Conservation (phyloP, 371 early-diverging fungal species). For the Mucor lusitanicus region DNA sequence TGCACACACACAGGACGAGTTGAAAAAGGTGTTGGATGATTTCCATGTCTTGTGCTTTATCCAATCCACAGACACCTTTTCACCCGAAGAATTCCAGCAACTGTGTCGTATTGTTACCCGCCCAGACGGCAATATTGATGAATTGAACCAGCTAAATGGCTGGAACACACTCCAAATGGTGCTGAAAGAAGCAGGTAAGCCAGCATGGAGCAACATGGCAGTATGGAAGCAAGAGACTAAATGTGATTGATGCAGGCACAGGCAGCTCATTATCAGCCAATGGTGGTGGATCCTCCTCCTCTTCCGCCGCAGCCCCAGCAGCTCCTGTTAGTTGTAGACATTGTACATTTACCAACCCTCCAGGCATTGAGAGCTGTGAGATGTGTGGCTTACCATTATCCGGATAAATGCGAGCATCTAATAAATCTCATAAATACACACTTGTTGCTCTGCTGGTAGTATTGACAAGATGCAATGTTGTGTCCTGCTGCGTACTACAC, state of each 20-base stretch:
- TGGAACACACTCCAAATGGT: constrained; percentile 84
- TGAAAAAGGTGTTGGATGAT: constrained; percentile 65
- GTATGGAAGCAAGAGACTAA: not conserved
- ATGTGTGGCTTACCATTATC: constrained; percentile 91
- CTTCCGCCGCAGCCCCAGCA: constrained; percentile 24
- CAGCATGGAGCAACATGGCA: no score
- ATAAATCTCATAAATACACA: no score
- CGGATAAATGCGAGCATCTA: constrained; percentile 17
- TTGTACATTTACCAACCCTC: constrained; percentile 90
- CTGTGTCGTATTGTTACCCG: constrained; percentile 56
- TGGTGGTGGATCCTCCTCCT: constrained; percentile 4
- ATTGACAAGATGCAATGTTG: no score
- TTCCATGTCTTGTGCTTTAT: constrained; percentile 85
- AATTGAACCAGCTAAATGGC: constrained; percentile 55
- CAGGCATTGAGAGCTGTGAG: constrained; percentile 74
- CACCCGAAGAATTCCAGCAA: constrained; percentile 56
- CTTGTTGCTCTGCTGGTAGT: no score
- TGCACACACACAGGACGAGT: constrained; percentile 31
- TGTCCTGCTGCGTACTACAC: no score
- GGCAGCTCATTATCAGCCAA: not conserved
- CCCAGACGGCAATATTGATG: constrained; percentile 41
- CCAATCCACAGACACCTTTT: constrained; percentile 49
- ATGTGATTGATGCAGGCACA: constrained; percentile 4
- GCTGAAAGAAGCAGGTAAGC: constrained; percentile 59
- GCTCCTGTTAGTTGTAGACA: constrained; percentile 80